These are phyloP conservation scores for Diplosphaera chodatii DNA, from an alignment of 139 green algal genomes.

Conservation along the genomic window DNA sequence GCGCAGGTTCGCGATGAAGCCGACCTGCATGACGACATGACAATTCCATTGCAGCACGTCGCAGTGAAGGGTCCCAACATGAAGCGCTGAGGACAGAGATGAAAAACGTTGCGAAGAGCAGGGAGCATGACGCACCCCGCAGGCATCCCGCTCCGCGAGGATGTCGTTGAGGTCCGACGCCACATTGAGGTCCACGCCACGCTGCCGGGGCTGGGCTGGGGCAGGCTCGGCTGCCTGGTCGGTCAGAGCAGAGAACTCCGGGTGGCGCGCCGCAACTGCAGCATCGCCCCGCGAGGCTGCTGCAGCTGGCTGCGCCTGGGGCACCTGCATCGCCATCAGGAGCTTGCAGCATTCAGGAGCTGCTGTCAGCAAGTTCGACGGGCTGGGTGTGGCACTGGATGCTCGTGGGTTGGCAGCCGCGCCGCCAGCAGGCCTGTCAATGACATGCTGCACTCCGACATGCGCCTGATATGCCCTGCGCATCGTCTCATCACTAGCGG, in stretches of 20 bases:
- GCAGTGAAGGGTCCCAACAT: no score
- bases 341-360: no score
- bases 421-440: no score
- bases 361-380: no score
- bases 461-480: no score
- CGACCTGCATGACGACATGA: conserved; percentile 58
- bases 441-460: no score
- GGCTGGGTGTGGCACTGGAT: no score
- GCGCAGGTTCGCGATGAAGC: conserved; percentile 93
- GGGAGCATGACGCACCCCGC: conserved; percentile 66
- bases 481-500: no score
- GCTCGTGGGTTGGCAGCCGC: no score
- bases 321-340: not conserved
- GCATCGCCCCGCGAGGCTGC: not conserved
- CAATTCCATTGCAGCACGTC: no score
- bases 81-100: not conserved
- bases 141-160: conserved; percentile 89
- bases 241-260: not conserved
- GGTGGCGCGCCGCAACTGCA: not conserved
- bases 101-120: not conserved
- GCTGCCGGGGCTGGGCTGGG: not conserved
- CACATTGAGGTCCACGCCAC: conserved; percentile 5
- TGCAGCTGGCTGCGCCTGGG: not conserved
- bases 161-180: conserved; percentile 83
- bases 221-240: not conserved